A percentile compares a stretch with the other conserved stretches of the same genome.
These are phyloP conservation scores for Fusarium floridanum DNA, from an alignment of 2,329 filamentous ascomycete genomes.

Conservation along the genomic window DNA sequence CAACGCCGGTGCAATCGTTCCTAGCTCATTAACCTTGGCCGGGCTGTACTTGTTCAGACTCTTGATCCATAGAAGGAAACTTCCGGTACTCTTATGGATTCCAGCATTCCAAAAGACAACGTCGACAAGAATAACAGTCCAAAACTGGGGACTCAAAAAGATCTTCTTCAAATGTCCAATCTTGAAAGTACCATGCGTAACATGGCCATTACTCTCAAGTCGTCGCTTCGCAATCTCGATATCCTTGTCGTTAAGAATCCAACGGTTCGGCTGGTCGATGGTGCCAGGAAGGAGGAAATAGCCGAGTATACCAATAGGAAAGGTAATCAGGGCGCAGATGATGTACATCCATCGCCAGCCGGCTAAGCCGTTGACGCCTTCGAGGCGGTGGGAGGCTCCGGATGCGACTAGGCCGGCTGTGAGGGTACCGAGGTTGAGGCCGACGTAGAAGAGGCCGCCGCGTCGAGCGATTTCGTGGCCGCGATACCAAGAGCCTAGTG, in stretches of 20 bases:
- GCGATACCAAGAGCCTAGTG: constrained; percentile 54
- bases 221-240: constrained; percentile 59
- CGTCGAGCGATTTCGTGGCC: constrained; percentile 60
- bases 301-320: constrained; percentile 64
- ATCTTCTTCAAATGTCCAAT: constrained; percentile 42
- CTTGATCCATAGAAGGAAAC: constrained; percentile 70
- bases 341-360: constrained; percentile 70
- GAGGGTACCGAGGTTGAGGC: constrained; percentile 63
- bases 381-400: constrained; percentile 47
- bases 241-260: constrained; percentile 61
- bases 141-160: constrained; percentile 60
- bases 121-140: constrained; percentile 62
- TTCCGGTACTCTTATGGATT: constrained; percentile 59
- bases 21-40: background rate
- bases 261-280: constrained; percentile 60
- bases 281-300: constrained; percentile 63
- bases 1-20: background rate
- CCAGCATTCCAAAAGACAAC: constrained; percentile 69
- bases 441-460: constrained; percentile 63
- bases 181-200: constrained; percentile 49
- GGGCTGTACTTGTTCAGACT: constrained; percentile 59
- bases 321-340: constrained; percentile 65
- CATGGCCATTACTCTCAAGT: constrained; percentile 59
- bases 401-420: constrained; percentile 64
- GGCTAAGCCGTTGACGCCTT: constrained; percentile 55